Evolutionary conservation across 257 asterid genomes (phyloP).

Genomic region (Sherardia arvensis): DNA sequence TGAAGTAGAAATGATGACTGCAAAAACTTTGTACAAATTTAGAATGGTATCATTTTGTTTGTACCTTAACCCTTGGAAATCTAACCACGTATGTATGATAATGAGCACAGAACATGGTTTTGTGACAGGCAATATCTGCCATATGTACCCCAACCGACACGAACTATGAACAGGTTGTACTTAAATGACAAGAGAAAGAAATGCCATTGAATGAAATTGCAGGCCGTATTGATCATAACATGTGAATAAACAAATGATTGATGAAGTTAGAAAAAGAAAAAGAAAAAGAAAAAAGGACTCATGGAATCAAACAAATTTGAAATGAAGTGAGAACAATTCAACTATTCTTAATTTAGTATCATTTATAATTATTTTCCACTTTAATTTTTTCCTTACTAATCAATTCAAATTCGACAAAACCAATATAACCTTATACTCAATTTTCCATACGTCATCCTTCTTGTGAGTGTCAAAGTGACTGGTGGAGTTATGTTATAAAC

Average conservation of each 20-base stretch:
- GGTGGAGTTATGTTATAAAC: no score
- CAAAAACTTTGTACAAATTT: neutral
- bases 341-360: no score
- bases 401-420: no score
- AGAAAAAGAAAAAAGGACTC: no score
- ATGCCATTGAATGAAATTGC: neutral
- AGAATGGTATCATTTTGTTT: neutral
- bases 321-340: no score
- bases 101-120: neutral
- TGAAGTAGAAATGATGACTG: conserved; percentile 1
- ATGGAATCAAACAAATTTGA: no score
- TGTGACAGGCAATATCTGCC: neutral
- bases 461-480: no score
- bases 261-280: neutral
- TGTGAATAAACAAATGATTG: neutral
- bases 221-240: neutral
- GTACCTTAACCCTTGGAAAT: neutral
- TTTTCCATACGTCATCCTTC: no score
- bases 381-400: no score
- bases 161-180: neutral
- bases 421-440: no score
- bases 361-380: no score
- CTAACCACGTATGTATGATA: neutral
- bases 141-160: neutral
- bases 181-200: neutral